Conservation (phyloP, 2,329 filamentous ascomycete genomes). For the Penicillium sp. region DNA sequence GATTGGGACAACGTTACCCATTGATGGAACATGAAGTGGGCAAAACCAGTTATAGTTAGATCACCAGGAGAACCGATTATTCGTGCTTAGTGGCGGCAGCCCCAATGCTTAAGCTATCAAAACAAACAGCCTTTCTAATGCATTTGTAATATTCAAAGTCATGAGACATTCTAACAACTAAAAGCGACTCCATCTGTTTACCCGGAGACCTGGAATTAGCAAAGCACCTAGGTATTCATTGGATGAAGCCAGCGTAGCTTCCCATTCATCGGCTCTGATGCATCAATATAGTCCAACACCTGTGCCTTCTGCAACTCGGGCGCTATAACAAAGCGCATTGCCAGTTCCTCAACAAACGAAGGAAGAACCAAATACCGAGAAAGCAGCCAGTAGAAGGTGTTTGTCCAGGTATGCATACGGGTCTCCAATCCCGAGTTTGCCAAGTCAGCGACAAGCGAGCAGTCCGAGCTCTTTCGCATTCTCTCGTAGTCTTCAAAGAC, state of each 20-base stretch:
- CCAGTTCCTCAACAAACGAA: slow-evolving; percentile 2
- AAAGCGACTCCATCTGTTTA: no score
- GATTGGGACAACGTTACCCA: no score
- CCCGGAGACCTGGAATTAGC: background rate
- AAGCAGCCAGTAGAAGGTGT: slow-evolving; percentile 4
- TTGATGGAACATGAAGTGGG: no score
- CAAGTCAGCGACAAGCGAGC: slow-evolving; percentile 9
- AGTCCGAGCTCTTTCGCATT: slow-evolving; percentile 6
- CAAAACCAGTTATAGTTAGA: no score
- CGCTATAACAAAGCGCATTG: slow-evolving; percentile 1
- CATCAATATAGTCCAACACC: slow-evolving; percentile 11
- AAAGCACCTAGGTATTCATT: background rate
- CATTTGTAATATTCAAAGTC: no score
- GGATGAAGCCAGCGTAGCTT: slow-evolving; percentile 10
- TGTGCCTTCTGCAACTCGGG: slow-evolving; percentile 11
- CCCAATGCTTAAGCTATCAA: no score
- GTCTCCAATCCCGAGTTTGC: slow-evolving; percentile 13
- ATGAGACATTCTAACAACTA: no score
- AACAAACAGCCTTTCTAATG: no score
- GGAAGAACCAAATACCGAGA: slow-evolving; percentile 6
- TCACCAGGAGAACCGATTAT: no score
- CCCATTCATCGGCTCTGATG: slow-evolving; percentile 12
- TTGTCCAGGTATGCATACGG: slow-evolving; percentile 13
- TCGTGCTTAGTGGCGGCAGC: no score
- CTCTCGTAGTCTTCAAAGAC: slow-evolving; percentile 8